A percentile compares a stretch with the other conserved stretches of the same genome.
Evolutionary conservation across 768 basidiomycete species (phyloP).

Genomic region (Leccinum rimulosum): DNA sequence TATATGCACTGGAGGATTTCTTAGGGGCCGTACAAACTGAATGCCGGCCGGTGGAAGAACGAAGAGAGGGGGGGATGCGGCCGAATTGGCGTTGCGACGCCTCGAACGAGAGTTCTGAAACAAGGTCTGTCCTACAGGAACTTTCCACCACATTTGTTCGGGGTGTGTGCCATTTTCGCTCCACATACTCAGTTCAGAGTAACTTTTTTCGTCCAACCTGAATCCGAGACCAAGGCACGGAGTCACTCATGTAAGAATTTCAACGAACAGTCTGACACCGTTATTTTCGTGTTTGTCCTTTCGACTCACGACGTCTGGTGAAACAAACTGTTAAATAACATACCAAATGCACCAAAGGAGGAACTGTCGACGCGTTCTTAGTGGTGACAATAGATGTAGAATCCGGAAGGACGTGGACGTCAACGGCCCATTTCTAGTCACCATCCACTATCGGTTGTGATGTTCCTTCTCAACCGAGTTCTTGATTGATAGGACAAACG

Average conservation of each 20-base stretch:
- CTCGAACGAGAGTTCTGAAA: constrained; percentile 10
- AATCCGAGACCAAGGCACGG: background rate
- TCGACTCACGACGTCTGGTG: too few species aligned
- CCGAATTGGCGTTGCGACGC: background rate
- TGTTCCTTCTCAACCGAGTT: too few species aligned
- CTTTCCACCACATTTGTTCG: background rate
- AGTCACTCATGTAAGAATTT: background rate
- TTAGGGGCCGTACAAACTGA: background rate
- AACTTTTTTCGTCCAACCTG: background rate
- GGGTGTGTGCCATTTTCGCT: background rate
- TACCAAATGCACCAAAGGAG: too few species aligned
- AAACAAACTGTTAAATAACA: too few species aligned
- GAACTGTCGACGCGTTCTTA: too few species aligned
- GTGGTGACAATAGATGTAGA: too few species aligned
- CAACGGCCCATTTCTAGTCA: too few species aligned
- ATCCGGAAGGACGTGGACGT: too few species aligned
- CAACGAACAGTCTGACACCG: background rate
- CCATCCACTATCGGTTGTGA: too few species aligned
- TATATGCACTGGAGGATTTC: background rate
- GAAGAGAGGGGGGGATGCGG: background rate
- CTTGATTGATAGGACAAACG: too few species aligned
- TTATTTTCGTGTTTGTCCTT: too few species aligned
- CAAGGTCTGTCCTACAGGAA: background rate
- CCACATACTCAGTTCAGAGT: background rate
- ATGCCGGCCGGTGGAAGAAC: background rate